Conservation (phyloP, 192 early-diverging fungal species). For the Radiomyces spectabilis region DNA sequence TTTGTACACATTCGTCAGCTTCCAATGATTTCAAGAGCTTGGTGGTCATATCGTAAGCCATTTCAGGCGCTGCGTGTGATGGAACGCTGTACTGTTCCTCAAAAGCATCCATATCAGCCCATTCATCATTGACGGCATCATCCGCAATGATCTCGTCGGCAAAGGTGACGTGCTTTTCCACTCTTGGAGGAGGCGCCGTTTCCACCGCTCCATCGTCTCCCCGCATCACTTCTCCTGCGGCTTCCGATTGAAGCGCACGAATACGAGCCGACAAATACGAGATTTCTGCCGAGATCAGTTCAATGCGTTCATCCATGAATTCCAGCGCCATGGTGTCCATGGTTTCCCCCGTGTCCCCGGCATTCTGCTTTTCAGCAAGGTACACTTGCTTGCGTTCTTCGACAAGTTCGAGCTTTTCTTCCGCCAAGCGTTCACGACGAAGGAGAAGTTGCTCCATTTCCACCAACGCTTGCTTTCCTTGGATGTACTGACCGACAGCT, state of each 20-base stretch:
- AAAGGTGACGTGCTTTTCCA: constrained; percentile 23
- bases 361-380: constrained; percentile 24
- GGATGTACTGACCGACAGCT: constrained; percentile 47
- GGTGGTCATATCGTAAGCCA: constrained; percentile 41
- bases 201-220: background rate
- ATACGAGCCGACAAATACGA: constrained; percentile 47
- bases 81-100: constrained; percentile 27
- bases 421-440: constrained; percentile 36
- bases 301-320: constrained; percentile 50
- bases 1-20: constrained; percentile 35
- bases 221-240: constrained; percentile 23
- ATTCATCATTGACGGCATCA: constrained; percentile 8
- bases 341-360: constrained; percentile 6
- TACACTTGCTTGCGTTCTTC: constrained; percentile 41
- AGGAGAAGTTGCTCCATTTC: constrained; percentile 40
- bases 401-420: constrained; percentile 41
- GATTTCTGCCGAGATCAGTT: constrained; percentile 51
- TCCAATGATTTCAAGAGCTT: constrained; percentile 43
- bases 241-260: constrained; percentile 41
- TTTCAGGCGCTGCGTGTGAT: constrained; percentile 32
- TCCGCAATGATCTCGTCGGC: constrained; percentile 24
- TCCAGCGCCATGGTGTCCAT: constrained; percentile 25
- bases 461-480: constrained; percentile 37
- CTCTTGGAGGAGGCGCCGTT: background rate
- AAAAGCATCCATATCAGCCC: constrained; percentile 26